phyloP scores from a whole-genome alignment of 768 basidiomycete genomes.

The Lentinula aciculospora region DNA sequence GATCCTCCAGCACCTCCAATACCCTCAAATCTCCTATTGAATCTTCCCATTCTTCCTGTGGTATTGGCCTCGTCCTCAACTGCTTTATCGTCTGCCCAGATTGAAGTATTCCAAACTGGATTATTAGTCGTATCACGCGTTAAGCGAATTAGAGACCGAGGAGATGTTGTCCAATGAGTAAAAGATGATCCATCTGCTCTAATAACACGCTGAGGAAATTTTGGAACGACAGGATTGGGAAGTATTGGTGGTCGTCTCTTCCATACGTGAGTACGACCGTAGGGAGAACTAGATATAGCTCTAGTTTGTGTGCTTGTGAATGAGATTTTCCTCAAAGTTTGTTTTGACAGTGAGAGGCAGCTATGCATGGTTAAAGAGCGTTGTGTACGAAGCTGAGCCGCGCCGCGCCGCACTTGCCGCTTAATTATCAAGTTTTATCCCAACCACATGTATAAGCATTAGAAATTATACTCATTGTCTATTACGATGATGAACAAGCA shows the following conservation, averaged over 20 bases:
- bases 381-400: too few species aligned
- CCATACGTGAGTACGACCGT: conserved; percentile 82
- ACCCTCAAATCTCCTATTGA: conserved; percentile 66
- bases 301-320: conserved; percentile 22
- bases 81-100: conserved; percentile 41
- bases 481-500: too few species aligned
- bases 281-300: conserved; percentile 64
- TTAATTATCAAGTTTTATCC: too few species aligned
- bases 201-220: conserved; percentile 80
- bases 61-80: conserved; percentile 67
- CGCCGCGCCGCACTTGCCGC: too few species aligned
- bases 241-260: conserved; percentile 60
- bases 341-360: neutral
- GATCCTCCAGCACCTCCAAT: conserved; percentile 28
- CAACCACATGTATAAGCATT: too few species aligned
- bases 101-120: conserved; percentile 76
- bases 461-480: too few species aligned
- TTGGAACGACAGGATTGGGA: conserved; percentile 81
- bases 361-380: neutral
- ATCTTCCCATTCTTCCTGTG: conserved; percentile 76
- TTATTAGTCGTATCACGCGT: conserved; percentile 89
- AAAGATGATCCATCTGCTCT: conserved; percentile 88
- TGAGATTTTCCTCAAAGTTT: neutral
- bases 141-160: conserved; percentile 67
- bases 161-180: conserved; percentile 85